Evolutionary conservation across 2,329 filamentous ascomycete species (phyloP), one percentile per base, ranked within the genome.

Genomic region (Neofusicoccum sp.): DNA sequence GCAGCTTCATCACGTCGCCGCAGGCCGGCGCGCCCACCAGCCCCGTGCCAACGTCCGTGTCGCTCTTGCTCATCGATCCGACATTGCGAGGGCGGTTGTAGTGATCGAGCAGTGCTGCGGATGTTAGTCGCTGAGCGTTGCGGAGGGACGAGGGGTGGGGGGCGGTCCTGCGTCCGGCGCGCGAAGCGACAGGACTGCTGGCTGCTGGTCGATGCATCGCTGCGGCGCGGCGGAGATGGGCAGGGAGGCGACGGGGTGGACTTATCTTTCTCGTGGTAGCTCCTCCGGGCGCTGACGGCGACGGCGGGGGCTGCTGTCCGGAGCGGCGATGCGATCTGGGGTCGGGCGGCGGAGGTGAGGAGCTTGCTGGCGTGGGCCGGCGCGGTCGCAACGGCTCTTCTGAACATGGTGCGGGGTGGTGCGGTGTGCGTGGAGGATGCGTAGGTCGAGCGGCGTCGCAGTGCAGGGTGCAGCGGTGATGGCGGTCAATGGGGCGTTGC

Each of bases 1-100:
- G 91, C 37, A 96, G 85, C 79, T 95, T 95, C 90, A 96, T 96
- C 65, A 96, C 92, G 77, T 96, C 92, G 78, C 92, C 92, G 74
- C 91, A 94, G 36, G 92, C 92, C 56, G 92, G 92, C n/a, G 92
- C 92, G 69, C 91, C 88, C 68, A 97, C 93, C 61, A 97, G 89
- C 47, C 93, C 93, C 16, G 93, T 96, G 69, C 93, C 93, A 66
- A 97, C 93, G 67, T 95, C 90, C 62, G 80, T 77, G 68, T 95
- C 92, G 66, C 86, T 86, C 83, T 96, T 96, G 77, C 84, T 79
- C 87, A 93, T 89, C 64, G 87, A 89, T 33, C 90, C 90, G 65
- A 92, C 90, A 80, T 93, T 93, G 67, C 90, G 87, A 33, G 90
- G 90, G 70, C 85, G 85, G 77, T 86, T 90, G 81, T 94, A 94